Percentiles rank a stretch among this genome's conserved stretches.
These are phyloP conservation scores for Trichoderma harzianum DNA, from an alignment of 2,329 filamentous ascomycete genomes.

Conservation along the genomic window DNA sequence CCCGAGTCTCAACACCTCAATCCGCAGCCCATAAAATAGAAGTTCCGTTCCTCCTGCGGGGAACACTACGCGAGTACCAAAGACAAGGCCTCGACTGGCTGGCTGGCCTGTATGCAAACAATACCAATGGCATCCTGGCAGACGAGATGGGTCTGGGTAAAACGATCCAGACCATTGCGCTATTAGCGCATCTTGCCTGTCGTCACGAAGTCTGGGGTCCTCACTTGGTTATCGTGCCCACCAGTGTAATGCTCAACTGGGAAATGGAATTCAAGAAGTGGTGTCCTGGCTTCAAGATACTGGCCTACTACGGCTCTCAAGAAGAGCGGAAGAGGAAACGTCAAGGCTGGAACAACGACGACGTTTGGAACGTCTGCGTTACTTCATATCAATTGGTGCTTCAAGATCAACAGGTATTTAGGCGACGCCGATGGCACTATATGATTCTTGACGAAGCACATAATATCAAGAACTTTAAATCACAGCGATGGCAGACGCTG, in stretches of 20 bases:
- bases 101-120: slow-evolving; percentile 84
- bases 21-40: slow-evolving; percentile 57
- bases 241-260: slow-evolving; percentile 98
- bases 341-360: slow-evolving; percentile 87
- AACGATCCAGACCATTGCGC: slow-evolving; percentile 94
- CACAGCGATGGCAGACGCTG: slow-evolving; percentile 92
- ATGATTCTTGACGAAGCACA: slow-evolving; percentile 98
- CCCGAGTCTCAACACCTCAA: slow-evolving; percentile 30
- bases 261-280: slow-evolving; percentile 99
- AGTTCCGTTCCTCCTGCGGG: slow-evolving; percentile 78
- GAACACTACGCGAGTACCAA: slow-evolving; percentile 90
- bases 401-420: slow-evolving; percentile 91
- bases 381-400: slow-evolving; percentile 96
- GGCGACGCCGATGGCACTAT: slow-evolving; percentile 91
- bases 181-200: slow-evolving; percentile 88
- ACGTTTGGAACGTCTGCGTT: slow-evolving; percentile 95
- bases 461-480: slow-evolving; percentile 99
- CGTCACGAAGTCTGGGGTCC: slow-evolving; percentile 91
- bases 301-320: slow-evolving; percentile 92
- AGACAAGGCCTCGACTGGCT: slow-evolving; percentile 98
- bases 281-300: slow-evolving; percentile 94
- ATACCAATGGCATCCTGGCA: slow-evolving; percentile 92
- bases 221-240: slow-evolving; percentile 92
- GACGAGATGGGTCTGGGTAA: slow-evolving; percentile 99
- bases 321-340: slow-evolving; percentile 91